Evolutionary conservation across 2,329 filamentous ascomycete species (phyloP).

Genomic region (Claviceps sp.): DNA sequence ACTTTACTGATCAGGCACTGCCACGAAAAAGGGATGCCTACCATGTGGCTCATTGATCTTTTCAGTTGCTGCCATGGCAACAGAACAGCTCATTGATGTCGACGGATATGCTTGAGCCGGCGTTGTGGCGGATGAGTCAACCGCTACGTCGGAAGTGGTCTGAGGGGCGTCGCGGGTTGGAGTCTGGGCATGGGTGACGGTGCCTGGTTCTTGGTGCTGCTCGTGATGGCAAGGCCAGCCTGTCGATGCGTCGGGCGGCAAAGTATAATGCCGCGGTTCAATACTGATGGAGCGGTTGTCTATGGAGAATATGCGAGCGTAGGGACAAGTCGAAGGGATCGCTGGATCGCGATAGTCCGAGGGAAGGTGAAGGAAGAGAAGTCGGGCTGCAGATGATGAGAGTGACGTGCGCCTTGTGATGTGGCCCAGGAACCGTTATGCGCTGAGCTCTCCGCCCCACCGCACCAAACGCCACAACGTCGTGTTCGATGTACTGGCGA

Average conservation of each 20-base stretch:
- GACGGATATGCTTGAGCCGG: not conserved
- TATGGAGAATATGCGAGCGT: too few relatives aligned
- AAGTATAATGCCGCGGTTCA: too few relatives aligned
- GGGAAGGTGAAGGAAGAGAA: constrained; percentile 1
- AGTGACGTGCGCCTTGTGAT: not conserved
- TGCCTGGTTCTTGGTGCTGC: not conserved
- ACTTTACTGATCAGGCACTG: not conserved
- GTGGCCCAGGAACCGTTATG: not conserved
- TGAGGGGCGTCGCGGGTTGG: not conserved
- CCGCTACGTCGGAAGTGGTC: not conserved
- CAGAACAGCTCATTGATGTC: not conserved
- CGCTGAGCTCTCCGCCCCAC: too few relatives aligned
- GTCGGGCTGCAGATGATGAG: not conserved
- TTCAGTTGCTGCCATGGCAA: constrained; percentile 5
- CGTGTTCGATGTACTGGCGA: too few relatives aligned
- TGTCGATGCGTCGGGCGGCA: not conserved
- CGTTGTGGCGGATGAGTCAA: not conserved
- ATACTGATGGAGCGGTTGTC: too few relatives aligned
- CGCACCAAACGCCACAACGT: too few relatives aligned
- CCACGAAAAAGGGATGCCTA: not conserved
- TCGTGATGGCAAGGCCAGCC: not conserved
- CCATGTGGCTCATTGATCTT: constrained; percentile 5
- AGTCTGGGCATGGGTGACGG: not conserved
- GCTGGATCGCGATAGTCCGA: not conserved
- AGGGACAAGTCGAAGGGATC: not conserved